These are phyloP conservation scores for Capsicum pubescens DNA, from an alignment of 257 asterid genomes.

Conservation along the genomic window DNA sequence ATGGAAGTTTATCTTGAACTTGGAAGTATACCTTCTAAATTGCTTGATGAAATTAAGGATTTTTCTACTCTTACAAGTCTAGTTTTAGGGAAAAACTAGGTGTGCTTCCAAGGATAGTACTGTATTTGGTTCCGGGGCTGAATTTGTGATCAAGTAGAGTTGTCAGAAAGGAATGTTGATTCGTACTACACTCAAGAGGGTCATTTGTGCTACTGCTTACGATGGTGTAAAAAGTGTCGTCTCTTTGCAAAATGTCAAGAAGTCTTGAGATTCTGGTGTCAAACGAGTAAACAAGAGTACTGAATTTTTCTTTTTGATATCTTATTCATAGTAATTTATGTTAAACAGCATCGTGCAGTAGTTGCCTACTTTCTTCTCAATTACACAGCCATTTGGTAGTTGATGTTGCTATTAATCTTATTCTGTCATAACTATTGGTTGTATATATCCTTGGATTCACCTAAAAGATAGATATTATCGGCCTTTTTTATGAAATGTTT, in stretches of 20 bases:
- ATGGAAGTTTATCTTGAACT: background rate
- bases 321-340: background rate
- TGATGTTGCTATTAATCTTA: background rate
- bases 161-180: background rate
- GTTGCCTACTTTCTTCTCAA: background rate
- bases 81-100: background rate
- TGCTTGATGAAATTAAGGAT: slow-evolving; percentile 13
- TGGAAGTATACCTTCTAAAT: slow-evolving; percentile 10
- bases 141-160: background rate
- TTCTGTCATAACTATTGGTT: background rate
- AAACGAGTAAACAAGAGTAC: background rate
- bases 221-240: background rate
- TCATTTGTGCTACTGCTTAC: background rate
- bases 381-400: background rate
- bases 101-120: background rate
- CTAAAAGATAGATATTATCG: background rate
- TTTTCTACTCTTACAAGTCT: background rate
- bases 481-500: background rate
- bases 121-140: background rate
- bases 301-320: background rate
- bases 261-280: background rate
- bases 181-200: background rate
- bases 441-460: background rate
- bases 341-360: background rate
- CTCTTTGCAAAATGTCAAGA: background rate